phyloP scores from a whole-genome alignment of 495 filamentous ascomycete genomes.

The Podospora didyma region DNA sequence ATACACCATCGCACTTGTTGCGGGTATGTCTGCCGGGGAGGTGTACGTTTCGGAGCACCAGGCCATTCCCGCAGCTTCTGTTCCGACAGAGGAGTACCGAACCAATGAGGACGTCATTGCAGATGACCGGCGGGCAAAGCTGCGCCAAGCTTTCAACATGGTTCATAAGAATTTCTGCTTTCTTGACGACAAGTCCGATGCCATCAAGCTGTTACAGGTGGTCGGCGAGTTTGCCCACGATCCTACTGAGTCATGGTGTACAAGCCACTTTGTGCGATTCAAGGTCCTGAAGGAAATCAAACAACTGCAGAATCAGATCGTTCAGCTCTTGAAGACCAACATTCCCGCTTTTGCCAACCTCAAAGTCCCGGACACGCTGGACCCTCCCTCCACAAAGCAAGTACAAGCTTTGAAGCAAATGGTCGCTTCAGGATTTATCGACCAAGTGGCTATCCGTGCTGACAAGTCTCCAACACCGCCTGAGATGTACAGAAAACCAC shows the following conservation, averaged over 20 bases:
- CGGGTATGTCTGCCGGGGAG: conserved; percentile 82
- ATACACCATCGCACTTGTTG: conserved; percentile 84
- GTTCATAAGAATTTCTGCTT: conserved; percentile 75
- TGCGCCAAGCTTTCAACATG: conserved; percentile 65
- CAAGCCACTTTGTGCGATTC: conserved; percentile 72
- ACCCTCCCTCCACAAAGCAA: conserved; percentile 66
- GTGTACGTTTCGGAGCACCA: conserved; percentile 84
- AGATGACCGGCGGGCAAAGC: conserved; percentile 61
- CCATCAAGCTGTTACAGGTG: conserved; percentile 83
- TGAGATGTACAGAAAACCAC: conserved; percentile 64
- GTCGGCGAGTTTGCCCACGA: conserved; percentile 78
- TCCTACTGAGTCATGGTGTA: conserved; percentile 66
- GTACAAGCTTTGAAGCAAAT: conserved; percentile 84
- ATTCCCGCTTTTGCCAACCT: conserved; percentile 61
- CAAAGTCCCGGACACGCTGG: conserved; percentile 56
- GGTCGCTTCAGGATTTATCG: conserved; percentile 87
- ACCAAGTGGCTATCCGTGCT: conserved; percentile 90
- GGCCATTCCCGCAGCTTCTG: conserved; percentile 50
- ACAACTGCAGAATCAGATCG: conserved; percentile 78
- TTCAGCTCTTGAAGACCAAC: conserved; percentile 71
- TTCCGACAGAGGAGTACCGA: conserved; percentile 47
- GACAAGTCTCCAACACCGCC: conserved; percentile 75
- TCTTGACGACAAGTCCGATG: conserved; percentile 80
- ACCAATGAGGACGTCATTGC: conserved; percentile 64
- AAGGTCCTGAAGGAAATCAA: conserved; percentile 84